Evolutionary conservation across 83 land plant genomes (phyloP), one percentile per base, ranked within the genome.

Genomic region (Isoetes engelmannii): DNA sequence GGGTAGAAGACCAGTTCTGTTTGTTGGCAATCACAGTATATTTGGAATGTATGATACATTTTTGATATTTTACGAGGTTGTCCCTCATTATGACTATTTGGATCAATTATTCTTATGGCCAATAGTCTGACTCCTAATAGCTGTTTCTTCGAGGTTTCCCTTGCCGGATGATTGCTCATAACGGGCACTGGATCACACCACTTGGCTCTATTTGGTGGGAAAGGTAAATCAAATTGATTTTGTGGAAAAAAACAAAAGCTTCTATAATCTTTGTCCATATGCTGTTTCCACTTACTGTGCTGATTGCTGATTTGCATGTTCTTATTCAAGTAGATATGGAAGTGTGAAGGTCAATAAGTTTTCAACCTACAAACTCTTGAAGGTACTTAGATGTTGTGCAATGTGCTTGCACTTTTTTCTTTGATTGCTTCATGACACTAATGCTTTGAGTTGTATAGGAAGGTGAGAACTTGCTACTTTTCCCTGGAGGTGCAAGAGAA

Each of bases 11-110:
- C 80, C 80, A 6, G 50, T 77, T 7, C 58, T 77, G 57, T 77
- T 77, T 54, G 80, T 77, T 21, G 80, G 80, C 19, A 76, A 77
- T 67, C 80, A 77, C 43, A 77, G 76, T 21, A 72, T 77, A 41
- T 77, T 77, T 63, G 80, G 80, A 48, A 42, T 77, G 47, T 77
- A 77, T 68, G 80, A 77, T 59, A 65, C 80, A 44, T 70, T 76
- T 37, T 7, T 77, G 47, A 75, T 77, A 61, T 51, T 77, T 66
- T 58, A 77, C 58, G 80, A 77, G 71, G 80, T 77, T 18, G 8
- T 12, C 48, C 44, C 6, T 15, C 44, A 47, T 68, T 43, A 9
- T 48, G 44, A 41, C 4, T 56, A 47, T 44, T 42, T 4, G 47
- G n/a, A 41, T 17, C 62, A 60, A 17, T 17, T 62, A 10, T 61